Evolutionary conservation across 2,329 filamentous ascomycete species (phyloP).

Genomic region (Fulvia fulva): DNA sequence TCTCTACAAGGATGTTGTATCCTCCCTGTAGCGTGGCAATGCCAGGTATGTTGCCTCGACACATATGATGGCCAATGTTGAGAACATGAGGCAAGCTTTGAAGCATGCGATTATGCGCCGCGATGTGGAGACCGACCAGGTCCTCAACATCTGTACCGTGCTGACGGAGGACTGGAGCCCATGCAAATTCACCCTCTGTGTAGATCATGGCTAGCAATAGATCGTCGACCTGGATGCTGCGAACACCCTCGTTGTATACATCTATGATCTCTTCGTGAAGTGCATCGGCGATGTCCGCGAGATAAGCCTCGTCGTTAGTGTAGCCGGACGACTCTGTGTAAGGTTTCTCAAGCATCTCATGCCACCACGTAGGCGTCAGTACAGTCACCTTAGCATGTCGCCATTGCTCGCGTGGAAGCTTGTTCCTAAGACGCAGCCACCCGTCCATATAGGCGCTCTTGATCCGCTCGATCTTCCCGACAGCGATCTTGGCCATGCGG

Average conservation of each 20-base stretch:
- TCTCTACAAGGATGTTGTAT: conserved; percentile 43
- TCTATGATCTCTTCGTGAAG: conserved; percentile 45
- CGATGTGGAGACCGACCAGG: conserved; percentile 64
- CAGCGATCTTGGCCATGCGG: not conserved
- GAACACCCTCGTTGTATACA: conserved; percentile 42
- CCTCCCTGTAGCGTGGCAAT: conserved; percentile 44
- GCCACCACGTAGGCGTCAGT: conserved; percentile 59
- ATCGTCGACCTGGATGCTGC: conserved; percentile 47
- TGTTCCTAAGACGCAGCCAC: not conserved
- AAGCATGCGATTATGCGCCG: conserved; percentile 72
- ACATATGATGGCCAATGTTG: conserved; percentile 73
- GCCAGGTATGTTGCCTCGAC: conserved; percentile 49
- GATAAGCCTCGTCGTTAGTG: conserved; percentile 44
- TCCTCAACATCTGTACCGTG: conserved; percentile 62
- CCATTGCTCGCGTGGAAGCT: conserved; percentile 2
- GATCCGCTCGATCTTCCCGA: conserved; percentile 1
- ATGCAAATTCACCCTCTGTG: conserved; percentile 48
- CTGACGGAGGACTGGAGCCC: conserved; percentile 65
- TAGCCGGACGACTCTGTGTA: too few relatives aligned
- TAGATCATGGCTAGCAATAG: conserved; percentile 58
- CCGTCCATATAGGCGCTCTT: not conserved
- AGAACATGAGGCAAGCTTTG: conserved; percentile 59
- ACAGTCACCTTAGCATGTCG: conserved; percentile 2
- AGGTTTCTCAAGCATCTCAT: conserved; percentile 50
- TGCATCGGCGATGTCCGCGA: conserved; percentile 43